Percentiles rank a stretch among this genome's conserved stretches.
These are phyloP conservation scores for Viola odorata DNA, from an alignment of 345 rosid genomes.

Conservation along the genomic window DNA sequence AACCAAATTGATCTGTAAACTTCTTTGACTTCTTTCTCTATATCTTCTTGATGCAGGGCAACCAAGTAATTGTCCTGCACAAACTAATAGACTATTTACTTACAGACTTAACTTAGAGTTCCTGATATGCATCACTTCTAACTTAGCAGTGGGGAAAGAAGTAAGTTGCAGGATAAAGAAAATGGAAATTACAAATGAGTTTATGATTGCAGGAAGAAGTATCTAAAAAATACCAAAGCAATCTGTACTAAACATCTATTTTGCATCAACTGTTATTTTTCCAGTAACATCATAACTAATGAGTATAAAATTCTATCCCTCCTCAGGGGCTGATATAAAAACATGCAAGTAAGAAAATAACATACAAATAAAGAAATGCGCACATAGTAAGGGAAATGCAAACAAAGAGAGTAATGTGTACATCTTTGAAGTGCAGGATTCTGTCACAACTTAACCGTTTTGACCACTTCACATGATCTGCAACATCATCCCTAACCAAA, in stretches of 20 bases:
- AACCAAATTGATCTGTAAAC: too few relatives aligned
- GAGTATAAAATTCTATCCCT: too few relatives aligned
- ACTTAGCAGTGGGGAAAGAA: too few relatives aligned
- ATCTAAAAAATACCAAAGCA: neutral
- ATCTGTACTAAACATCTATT: neutral
- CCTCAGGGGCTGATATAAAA: too few relatives aligned
- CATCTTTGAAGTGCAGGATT: slow-evolving; percentile 54
- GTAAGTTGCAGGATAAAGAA: too few relatives aligned
- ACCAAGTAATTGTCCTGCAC: too few relatives aligned
- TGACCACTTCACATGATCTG: slow-evolving; percentile 65
- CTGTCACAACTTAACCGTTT: slow-evolving; percentile 41
- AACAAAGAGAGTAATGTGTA: slow-evolving; percentile 7
- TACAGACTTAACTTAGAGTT: too few relatives aligned
- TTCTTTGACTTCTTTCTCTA: too few relatives aligned
- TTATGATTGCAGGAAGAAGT: neutral
- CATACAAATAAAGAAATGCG: neutral
- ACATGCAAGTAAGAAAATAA: neutral
- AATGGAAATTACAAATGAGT: too few relatives aligned
- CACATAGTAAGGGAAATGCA: neutral
- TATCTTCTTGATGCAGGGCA: too few relatives aligned
- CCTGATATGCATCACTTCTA: too few relatives aligned
- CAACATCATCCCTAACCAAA: slow-evolving; percentile 56
- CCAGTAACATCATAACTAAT: neutral
- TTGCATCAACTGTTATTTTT: neutral
- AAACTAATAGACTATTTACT: too few relatives aligned